Percentiles rank a stretch among this genome's conserved stretches.
These are phyloP conservation scores for Leishmania martiniquensis DNA, from an alignment of 208 protist genomes.

Conservation along the genomic window DNA sequence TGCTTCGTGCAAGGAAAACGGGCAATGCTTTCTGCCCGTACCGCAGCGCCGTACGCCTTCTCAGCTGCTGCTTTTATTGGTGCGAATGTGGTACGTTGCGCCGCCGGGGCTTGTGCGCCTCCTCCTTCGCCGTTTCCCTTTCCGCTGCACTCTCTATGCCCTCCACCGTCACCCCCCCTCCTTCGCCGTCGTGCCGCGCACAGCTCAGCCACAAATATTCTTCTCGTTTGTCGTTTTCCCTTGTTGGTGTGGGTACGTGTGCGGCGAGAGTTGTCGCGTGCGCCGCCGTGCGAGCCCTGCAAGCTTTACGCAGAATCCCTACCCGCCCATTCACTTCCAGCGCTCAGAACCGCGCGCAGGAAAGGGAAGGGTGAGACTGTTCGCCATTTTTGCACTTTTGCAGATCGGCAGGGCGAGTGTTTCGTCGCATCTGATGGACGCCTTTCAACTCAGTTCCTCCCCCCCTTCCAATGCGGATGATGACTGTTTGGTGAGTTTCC, in stretches of 20 bases:
- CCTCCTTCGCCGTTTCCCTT: background rate
- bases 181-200: background rate
- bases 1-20: no score
- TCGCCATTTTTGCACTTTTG: background rate
- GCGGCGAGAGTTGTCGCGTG: background rate
- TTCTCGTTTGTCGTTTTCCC: no score
- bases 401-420: background rate
- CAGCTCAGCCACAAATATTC: background rate
- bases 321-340: background rate
- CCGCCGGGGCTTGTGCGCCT: background rate
- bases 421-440: background rate
- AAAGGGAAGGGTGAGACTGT: background rate
- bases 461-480: background rate
- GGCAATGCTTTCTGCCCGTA: background rate
- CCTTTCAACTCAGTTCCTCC: background rate
- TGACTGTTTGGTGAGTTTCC: background rate
- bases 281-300: background rate
- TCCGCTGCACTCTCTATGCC: background rate
- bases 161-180: background rate
- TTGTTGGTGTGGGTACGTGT: no score
- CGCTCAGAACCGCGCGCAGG: background rate
- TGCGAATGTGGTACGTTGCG: background rate
- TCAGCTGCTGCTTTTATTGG: background rate
- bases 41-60: background rate
- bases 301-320: background rate